These are phyloP conservation scores for Alternaria brassicicola DNA, from an alignment of 2,329 filamentous ascomycete genomes.

Conservation along the genomic window DNA sequence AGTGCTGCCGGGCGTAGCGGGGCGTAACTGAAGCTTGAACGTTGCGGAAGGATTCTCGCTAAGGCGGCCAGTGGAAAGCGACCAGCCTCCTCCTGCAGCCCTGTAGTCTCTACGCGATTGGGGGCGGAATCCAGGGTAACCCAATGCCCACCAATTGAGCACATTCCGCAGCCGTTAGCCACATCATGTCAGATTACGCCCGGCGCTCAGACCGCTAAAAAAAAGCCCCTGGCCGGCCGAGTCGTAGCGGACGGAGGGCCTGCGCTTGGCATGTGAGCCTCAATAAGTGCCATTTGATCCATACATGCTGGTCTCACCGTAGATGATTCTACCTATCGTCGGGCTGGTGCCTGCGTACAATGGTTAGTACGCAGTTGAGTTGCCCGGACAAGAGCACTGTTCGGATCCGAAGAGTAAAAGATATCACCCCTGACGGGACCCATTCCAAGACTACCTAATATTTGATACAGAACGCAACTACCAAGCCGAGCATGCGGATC, in stretches of 20 bases:
- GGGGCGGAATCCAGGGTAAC: conserved; percentile 16
- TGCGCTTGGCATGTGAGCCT: conserved; percentile 19
- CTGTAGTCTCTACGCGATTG: conserved; percentile 13
- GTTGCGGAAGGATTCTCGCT: conserved; percentile 27
- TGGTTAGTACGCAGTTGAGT: conserved; percentile 7
- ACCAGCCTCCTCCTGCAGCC: conserved; percentile 15
- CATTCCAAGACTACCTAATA: conserved; percentile 45
- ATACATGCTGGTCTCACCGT: conserved; percentile 24
- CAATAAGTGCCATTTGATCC: conserved; percentile 15
- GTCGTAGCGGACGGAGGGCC: conserved; percentile 6
- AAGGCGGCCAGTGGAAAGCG: conserved; percentile 13
- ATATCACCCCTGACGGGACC: conserved; percentile 25
- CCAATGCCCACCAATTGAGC: conserved; percentile 15
- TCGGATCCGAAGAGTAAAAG: conserved; percentile 25
- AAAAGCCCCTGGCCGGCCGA: conserved; percentile 8
- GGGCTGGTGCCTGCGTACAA: conserved; percentile 1
- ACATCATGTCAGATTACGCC: conserved; percentile 37
- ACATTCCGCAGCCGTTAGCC: conserved; percentile 16
- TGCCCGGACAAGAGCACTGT: conserved; percentile 2
- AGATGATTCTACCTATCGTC: conserved; percentile 8
- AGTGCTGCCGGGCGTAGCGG: conserved; percentile 18
- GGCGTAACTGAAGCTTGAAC: conserved; percentile 25
- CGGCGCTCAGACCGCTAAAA: conserved; percentile 19
- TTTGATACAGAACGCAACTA: conserved; percentile 38
- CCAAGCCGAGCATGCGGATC: conserved; percentile 14